Evolutionary conservation across 257 asterid genomes (phyloP).

Genomic region (Buddleja alternifolia): DNA sequence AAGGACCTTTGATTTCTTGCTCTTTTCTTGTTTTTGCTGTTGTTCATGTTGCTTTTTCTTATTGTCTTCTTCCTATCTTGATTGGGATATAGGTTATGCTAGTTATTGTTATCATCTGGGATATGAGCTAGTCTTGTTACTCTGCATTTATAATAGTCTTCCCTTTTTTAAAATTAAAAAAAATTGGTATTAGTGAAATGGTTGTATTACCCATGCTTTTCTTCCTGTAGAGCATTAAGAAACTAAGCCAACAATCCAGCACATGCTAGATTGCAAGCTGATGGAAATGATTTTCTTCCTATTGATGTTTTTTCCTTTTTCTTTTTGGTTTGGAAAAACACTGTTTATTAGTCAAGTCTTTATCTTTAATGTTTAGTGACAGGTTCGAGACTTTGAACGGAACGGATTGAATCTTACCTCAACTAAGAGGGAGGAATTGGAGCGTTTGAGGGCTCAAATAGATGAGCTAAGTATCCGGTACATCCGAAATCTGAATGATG

Average conservation of each 20-base stretch:
- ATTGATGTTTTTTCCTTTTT: not conserved
- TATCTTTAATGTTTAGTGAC: slow-evolving; percentile 75
- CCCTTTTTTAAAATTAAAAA: not conserved
- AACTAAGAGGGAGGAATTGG: slow-evolving; percentile 84
- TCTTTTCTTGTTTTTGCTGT: not conserved
- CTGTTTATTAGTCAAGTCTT: slow-evolving; percentile 42
- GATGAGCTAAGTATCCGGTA: slow-evolving; percentile 85
- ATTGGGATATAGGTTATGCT: slow-evolving; percentile 1
- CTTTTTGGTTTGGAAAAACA: slow-evolving; percentile 1
- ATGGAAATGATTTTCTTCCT: not conserved
- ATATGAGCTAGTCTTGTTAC: slow-evolving; percentile 13
- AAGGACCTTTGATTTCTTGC: not conserved
- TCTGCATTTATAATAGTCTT: not conserved
- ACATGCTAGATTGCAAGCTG: slow-evolving; percentile 16
- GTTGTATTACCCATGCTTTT: not conserved
- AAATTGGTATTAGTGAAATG: not conserved
- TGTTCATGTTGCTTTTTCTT: not conserved
- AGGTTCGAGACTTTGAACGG: slow-evolving; percentile 94
- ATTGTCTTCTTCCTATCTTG: not conserved
- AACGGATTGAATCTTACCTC: slow-evolving; percentile 83
- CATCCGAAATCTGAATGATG: slow-evolving; percentile 77
- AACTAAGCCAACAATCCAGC: slow-evolving; percentile 14
- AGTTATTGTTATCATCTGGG: slow-evolving; percentile 1
- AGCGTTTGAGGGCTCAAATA: slow-evolving; percentile 72
- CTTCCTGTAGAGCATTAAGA: slow-evolving; percentile 4